These are phyloP conservation scores for Globisporangium acanthophoron DNA, from an alignment of 352 stramenopile species.

Conservation along the genomic window DNA sequence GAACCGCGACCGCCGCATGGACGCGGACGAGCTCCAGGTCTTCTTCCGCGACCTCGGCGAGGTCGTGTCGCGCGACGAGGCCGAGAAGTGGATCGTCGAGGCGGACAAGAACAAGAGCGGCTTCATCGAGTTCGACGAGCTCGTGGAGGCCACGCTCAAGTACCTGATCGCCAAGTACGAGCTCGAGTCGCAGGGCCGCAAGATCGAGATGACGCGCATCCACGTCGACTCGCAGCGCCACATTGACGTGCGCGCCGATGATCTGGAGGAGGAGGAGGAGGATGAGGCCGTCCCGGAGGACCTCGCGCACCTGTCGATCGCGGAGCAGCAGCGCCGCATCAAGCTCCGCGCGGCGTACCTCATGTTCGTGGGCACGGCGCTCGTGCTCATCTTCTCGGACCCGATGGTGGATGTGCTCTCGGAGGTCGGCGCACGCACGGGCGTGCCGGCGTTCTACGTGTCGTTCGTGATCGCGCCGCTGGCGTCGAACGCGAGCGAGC, in stretches of 20 bases:
- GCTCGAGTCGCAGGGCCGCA: slow-evolving; percentile 37
- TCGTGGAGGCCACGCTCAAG: slow-evolving; percentile 86
- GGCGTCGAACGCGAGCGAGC: slow-evolving; percentile 98
- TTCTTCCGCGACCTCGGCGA: slow-evolving; percentile 96
- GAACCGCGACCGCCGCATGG: slow-evolving; percentile 87
- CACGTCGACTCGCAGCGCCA: slow-evolving; percentile 45
- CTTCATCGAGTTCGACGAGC: slow-evolving; percentile 93
- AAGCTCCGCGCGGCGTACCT: slow-evolving; percentile 92
- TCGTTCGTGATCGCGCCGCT: slow-evolving; percentile 96
- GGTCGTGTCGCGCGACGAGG: slow-evolving; percentile 65
- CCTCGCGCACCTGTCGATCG: slow-evolving; percentile 88
- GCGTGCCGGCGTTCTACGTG: slow-evolving; percentile 96
- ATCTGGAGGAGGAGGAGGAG: slow-evolving; percentile 87
- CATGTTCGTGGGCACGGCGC: slow-evolving; percentile 91
- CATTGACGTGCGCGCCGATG: slow-evolving; percentile 31
- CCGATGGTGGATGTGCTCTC: slow-evolving; percentile 98
- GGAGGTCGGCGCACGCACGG: slow-evolving; percentile 87
- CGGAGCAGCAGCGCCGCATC: slow-evolving; percentile 95
- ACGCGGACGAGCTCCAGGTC: slow-evolving; percentile 86
- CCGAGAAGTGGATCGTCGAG: slow-evolving; percentile 77
- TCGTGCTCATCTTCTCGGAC: slow-evolving; percentile 96
- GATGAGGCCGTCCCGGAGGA: slow-evolving; percentile 94
- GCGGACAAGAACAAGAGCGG: slow-evolving; percentile 91
- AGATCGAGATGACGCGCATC: slow-evolving; percentile 45
- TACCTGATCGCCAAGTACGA: slow-evolving; percentile 83